Base-by-base conservation (phyloP, 495 filamentous ascomycete genomes). In the Usnea hakonensis region DNA sequence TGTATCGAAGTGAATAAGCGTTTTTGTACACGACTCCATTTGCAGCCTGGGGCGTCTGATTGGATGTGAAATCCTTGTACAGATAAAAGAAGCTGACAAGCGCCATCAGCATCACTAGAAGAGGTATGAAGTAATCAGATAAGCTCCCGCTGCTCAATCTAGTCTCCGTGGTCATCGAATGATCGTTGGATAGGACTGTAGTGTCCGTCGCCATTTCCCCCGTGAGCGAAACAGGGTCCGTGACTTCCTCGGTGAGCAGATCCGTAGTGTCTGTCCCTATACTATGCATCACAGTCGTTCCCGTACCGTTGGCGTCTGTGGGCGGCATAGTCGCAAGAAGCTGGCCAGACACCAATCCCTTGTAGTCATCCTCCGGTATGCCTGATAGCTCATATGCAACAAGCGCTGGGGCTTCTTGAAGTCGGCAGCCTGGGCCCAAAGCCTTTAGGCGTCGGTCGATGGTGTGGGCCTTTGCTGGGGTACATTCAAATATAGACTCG, bases 371-470 rank as follows among this genome's bases (percentile, higher is more conserved):
- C 23, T 52, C 28, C 28, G 48, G 48, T 52, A 52, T 52, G 5
- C 28, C 48, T 19, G 48, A 52, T n/a, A 52, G 48, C 28, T 52
- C 48, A 14, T 52, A 32, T 32, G 48, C 48, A 28, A 52, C 16
- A 5, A 52, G 48, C 48, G 48, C 48, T 32, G 48, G 48, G 8
- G 48, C 48, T 32, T 52, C 48, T 17, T 32, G 5, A 19, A 32
- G 28, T 52, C 48, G 48, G 28, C 48, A 52, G 16, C 48, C 48
- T 52, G 48, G 48, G n/a, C 48, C 48, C n/a, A 52, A 16, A 52
- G 28, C 28, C 48, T 52, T 52, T 11, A 52, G 16, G 28, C 48
- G 28, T 52, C 48, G 48, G 48, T 52, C 48, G 48, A 52, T 52
- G 48, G 28, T 7, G 26, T 52, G 2, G 48, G 48, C 48, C 48